A percentile compares a stretch with the other conserved stretches of the same genome.
Evolutionary conservation across 2,329 filamentous ascomycete species (phyloP).

Genomic region (Immersiporthe knoxdaviesiana): DNA sequence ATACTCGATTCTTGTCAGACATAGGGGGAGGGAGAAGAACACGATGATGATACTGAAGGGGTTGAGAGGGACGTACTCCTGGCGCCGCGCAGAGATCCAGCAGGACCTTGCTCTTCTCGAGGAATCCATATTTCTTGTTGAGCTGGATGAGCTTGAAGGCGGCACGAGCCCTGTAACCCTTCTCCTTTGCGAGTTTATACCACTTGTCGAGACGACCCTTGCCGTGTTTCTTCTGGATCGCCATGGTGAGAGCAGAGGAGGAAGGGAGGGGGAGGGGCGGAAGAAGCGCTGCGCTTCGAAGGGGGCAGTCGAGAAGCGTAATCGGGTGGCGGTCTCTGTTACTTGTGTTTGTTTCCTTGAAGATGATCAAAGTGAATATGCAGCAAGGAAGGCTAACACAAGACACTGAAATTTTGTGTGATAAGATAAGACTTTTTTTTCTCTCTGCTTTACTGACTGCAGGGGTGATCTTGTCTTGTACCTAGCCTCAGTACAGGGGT

Average conservation of each 20-base stretch:
- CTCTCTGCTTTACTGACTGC: background rate
- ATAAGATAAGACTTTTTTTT: constrained; percentile 13
- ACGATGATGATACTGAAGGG: no score
- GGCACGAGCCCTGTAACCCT: constrained; percentile 92
- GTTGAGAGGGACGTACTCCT: constrained; percentile 65
- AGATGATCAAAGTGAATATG: background rate
- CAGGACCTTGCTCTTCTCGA: constrained; percentile 94
- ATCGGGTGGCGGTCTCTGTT: background rate
- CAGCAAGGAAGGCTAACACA: background rate
- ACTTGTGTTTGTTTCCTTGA: no score
- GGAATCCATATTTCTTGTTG: constrained; percentile 98
- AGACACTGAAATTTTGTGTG: constrained; percentile 1
- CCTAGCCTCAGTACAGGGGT: background rate
- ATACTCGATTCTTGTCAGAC: constrained; percentile 11
- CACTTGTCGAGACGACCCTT: constrained; percentile 99
- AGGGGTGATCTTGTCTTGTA: background rate
- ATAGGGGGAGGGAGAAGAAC: background rate
- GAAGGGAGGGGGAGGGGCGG: no score
- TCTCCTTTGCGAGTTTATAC: constrained; percentile 98
- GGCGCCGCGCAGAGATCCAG: constrained; percentile 97
- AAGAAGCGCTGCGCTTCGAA: constrained; percentile 8
- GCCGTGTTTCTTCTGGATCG: constrained; percentile 97
- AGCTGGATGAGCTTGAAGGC: constrained; percentile 98
- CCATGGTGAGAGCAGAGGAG: constrained; percentile 71
- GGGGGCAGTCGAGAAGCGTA: background rate